These are phyloP conservation scores for Ganoderma leucocontextum DNA, from an alignment of 1,284 basidiomycete genomes.

Conservation along the genomic window DNA sequence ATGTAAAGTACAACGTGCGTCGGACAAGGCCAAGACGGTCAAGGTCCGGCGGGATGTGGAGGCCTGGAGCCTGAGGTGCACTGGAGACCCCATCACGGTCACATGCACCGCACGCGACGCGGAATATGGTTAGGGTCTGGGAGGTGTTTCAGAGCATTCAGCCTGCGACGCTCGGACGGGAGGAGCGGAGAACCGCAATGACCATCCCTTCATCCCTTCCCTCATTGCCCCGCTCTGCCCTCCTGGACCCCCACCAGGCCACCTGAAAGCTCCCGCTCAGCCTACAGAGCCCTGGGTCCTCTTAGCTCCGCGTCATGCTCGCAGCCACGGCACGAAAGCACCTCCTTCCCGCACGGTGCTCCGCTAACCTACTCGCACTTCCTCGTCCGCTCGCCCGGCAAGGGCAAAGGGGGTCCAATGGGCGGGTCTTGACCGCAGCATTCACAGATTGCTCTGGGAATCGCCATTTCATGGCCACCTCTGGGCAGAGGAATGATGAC, in stretches of 20 bases:
- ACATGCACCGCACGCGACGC: constrained; percentile 18
- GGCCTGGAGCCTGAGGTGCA: no score
- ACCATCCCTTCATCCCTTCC: not conserved
- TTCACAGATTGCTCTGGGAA: constrained; percentile 6
- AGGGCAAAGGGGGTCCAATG: not conserved
- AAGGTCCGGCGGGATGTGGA: no score
- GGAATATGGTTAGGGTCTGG: constrained; percentile 23
- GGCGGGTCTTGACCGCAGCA: constrained; percentile 8
- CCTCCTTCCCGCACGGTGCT: constrained; percentile 4
- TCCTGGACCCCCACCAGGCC: not conserved
- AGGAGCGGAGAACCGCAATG: not conserved
- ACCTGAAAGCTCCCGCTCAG: not conserved
- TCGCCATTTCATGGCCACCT: constrained; percentile 16
- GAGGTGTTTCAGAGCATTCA: constrained; percentile 14
- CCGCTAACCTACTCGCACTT: not conserved
- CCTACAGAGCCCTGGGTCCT: not conserved
- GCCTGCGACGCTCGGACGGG: constrained; percentile 16
- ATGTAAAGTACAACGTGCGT: no score
- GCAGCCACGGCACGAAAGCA: constrained; percentile 11
- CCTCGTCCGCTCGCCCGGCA: not conserved
- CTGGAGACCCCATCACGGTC: constrained; percentile 28
- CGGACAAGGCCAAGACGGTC: no score
- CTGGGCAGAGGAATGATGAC: constrained; percentile 16
- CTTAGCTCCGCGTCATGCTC: constrained; percentile 3
- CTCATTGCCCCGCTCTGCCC: not conserved